Base-by-base conservation (phyloP, 2,329 filamentous ascomycete genomes). In the Trichoderma semiorbis region DNA sequence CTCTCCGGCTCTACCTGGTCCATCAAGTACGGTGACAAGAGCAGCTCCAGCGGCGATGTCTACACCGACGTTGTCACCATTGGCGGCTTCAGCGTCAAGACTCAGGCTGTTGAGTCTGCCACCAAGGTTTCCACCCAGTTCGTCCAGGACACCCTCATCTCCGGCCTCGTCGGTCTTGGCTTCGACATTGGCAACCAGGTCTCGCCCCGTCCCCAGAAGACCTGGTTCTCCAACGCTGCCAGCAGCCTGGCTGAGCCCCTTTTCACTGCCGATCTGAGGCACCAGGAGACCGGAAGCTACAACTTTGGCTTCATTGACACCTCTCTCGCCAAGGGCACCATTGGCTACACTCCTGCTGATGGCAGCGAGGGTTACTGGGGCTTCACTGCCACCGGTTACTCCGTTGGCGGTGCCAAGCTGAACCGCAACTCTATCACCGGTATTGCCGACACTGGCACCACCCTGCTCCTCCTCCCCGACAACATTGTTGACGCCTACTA, bases 271-370 rank as follows among this genome's bases (percentile, higher is more conserved):
- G 87, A 91, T 73, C 84, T 95, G 58, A 88, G 88, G 77, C 85
- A 87, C 74, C 84, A 76, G 47, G 73, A 76, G 14, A 74, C 84
- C 3, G 92, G 92, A 60, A 85, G 87, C 34, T 95, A 93, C 81
- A 90, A 93, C 78, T 95, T 95, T 76, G 93, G 93, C 73, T 85
- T 81, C 75, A 90, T 95, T 76, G 91, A 95, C 78, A 78, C 77
- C 2, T 82, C 82, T 70, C 89, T 92, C 76, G 92, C 91, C 79
- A 84, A 79, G 2, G 92, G 92, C 39, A 76, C 85, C 5, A 85
- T 95, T 76, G 81, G 85, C 26, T 93, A 90, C 78, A 84, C 90
- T 24, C 83, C 86, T 11, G 85, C 93, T 73, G 87, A 93, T 78
- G 85, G 84, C 30, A 85, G 84, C 18, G 81, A 84, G 28, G 92